Evolutionary conservation across 2,329 filamentous ascomycete species (phyloP).

Genomic region (Venturia carpophila): DNA sequence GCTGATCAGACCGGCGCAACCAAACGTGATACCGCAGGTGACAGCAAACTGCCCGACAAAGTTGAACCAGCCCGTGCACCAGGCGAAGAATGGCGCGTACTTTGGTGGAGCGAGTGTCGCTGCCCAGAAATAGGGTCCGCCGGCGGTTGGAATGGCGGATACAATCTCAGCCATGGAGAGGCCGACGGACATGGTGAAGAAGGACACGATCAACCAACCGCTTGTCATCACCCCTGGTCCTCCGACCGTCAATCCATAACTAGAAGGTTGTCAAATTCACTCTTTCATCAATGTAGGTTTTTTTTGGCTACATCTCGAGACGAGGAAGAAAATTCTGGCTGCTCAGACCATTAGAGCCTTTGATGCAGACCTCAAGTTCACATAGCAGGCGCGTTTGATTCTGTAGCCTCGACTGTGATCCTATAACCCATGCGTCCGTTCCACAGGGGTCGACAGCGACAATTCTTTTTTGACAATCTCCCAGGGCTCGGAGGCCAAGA

Average conservation of each 20-base stretch:
- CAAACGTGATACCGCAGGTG: constrained; percentile 43
- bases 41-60: constrained; percentile 43
- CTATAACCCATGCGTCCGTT: too few species aligned
- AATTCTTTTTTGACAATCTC: too few species aligned
- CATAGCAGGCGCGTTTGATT: too few species aligned
- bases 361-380: too few species aligned
- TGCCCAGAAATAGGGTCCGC: constrained; percentile 55
- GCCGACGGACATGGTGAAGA: constrained; percentile 50
- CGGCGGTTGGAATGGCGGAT: constrained; percentile 50
- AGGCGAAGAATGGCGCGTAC: constrained; percentile 39
- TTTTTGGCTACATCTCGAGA: too few species aligned
- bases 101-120: constrained; percentile 47
- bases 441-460: too few species aligned
- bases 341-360: too few species aligned
- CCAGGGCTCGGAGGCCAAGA: not conserved
- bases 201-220: constrained; percentile 48
- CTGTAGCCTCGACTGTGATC: too few species aligned
- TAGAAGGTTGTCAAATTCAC: not conserved
- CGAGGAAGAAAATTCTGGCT: too few species aligned
- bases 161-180: constrained; percentile 53
- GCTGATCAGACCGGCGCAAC: constrained; percentile 40
- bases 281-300: not conserved
- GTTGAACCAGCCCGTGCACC: constrained; percentile 43
- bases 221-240: constrained; percentile 49
- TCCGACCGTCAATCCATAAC: constrained; percentile 48